A percentile compares a stretch with the other conserved stretches of the same genome.
Evolutionary conservation across 2,329 filamentous ascomycete species (phyloP).

Genomic region (Fusarium sp.): DNA sequence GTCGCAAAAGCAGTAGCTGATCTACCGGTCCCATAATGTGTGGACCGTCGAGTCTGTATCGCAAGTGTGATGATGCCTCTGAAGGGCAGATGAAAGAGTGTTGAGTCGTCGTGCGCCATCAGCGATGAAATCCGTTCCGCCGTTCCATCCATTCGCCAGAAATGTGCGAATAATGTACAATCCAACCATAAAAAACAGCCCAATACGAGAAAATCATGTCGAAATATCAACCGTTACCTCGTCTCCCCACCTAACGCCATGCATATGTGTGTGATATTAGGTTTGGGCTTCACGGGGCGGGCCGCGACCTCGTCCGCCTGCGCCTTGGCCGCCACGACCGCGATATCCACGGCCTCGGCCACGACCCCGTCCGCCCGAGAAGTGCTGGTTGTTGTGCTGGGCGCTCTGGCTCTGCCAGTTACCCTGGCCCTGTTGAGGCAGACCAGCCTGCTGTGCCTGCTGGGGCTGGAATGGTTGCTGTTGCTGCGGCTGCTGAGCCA

Average conservation of each 20-base stretch:
- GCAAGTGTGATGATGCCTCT: conserved; percentile 23
- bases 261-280: conserved; percentile 46
- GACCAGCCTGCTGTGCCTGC: conserved; percentile 46
- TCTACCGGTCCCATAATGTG: conserved; percentile 23
- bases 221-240: conserved; percentile 40
- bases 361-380: conserved; percentile 52
- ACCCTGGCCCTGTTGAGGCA: conserved; percentile 49
- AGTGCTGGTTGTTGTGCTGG: conserved; percentile 54
- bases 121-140: conserved; percentile 50
- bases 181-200: conserved; percentile 52
- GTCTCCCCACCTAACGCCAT: conserved; percentile 44
- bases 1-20: conserved; percentile 40
- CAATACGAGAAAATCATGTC: conserved; percentile 49
- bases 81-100: conserved; percentile 33
- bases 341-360: conserved; percentile 55
- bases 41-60: conserved; percentile 36
- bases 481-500: conserved; percentile 46
- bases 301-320: conserved; percentile 52
- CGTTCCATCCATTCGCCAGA: conserved; percentile 52
- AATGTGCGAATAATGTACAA: conserved; percentile 58
- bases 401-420: conserved; percentile 56
- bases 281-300: conserved; percentile 51
- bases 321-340: conserved; percentile 52
- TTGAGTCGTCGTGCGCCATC: conserved; percentile 45
- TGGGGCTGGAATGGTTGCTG: conserved; percentile 45